phyloP scores from a whole-genome alignment of 352 stramenopile genomes.

The Globisporangium recalcitrans region DNA sequence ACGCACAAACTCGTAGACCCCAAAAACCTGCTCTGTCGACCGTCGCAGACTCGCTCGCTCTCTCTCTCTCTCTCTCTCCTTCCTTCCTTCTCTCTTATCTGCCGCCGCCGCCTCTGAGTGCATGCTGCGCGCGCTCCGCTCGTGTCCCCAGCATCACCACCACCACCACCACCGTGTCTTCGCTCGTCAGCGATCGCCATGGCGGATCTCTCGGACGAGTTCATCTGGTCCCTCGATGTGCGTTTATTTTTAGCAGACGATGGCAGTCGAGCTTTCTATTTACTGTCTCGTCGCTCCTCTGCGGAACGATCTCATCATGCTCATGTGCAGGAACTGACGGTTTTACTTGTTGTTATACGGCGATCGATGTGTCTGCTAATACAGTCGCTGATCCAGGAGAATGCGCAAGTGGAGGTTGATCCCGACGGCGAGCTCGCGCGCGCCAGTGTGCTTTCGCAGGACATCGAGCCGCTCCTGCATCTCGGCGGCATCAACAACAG shows the following conservation, averaged over 20 bases:
- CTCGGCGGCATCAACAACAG: background rate
- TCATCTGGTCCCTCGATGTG: conserved; percentile 69
- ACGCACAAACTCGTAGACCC: background rate
- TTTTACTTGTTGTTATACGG: conserved; percentile 11
- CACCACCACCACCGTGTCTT: too few species aligned
- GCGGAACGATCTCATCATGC: background rate
- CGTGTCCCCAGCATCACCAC: background rate
- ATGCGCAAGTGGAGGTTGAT: conserved; percentile 26
- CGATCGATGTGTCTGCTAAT: background rate
- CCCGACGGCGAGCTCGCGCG: conserved; percentile 31
- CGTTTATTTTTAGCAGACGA: conserved; percentile 10
- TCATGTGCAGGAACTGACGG: conserved; percentile 15
- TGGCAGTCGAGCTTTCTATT: conserved; percentile 2
- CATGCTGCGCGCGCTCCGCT: conserved; percentile 9
- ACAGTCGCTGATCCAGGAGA: conserved; percentile 41
- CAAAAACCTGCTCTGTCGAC: background rate
- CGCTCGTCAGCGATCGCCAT: conserved; percentile 28
- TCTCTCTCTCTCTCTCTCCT: background rate
- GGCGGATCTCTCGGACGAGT: conserved; percentile 61
- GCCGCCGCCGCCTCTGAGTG: background rate
- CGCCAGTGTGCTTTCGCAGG: conserved; percentile 42
- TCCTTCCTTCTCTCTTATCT: background rate
- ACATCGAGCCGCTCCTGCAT: conserved; percentile 21
- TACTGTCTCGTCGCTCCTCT: background rate
- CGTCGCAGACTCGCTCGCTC: background rate